Evolutionary conservation across 148 eudicot species (phyloP), one percentile per base, ranked within the genome.

Genomic region (Silene conica): DNA sequence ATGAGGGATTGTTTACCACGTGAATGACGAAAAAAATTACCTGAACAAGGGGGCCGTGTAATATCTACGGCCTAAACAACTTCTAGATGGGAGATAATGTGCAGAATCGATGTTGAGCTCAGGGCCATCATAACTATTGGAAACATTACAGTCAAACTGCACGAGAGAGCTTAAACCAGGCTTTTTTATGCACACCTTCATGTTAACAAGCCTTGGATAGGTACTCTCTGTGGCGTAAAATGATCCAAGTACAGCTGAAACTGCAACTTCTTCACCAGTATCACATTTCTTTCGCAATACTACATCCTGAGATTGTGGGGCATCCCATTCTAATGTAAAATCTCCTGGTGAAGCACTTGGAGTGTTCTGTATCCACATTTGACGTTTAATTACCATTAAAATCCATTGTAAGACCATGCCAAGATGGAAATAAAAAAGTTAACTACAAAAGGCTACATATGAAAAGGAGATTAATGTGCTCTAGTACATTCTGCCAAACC

Each of bases 181-280:
- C 84, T 91, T 93, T 73, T 82, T 91, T 41, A 93, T 71, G 80
- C 98, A 89, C 55, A 93, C 85, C 82, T 93, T 93, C 89, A 91
- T 86, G 77, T 38, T 21, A 56, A 85, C 92, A 63, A 74, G 82
- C 79, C 85, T 75, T 28, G 89, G 86, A 61, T 81, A 84, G 31
- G 66, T 71, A 57, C 25, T 52, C 67, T 74, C 79, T 45, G 34
- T 68, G 20, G 45, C 43, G 23, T 77, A 66, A 28, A 81, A 67
- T 14, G 81, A 74, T 59, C 89, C 87, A 71, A 93, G 80, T 80
- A 93, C 77, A 76, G 98, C 92, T 64, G 98, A 91, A 68, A 93
- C 81, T 69, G 88, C 89, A 79, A 93, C 80, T 83, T 93, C 98
- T 80, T 90, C 95, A 45, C 96, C 94, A 21, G 89, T 82, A 48